Evolutionary conservation across 163 green algal genomes (phyloP).

Genomic region (Scenedesmus sp.): DNA sequence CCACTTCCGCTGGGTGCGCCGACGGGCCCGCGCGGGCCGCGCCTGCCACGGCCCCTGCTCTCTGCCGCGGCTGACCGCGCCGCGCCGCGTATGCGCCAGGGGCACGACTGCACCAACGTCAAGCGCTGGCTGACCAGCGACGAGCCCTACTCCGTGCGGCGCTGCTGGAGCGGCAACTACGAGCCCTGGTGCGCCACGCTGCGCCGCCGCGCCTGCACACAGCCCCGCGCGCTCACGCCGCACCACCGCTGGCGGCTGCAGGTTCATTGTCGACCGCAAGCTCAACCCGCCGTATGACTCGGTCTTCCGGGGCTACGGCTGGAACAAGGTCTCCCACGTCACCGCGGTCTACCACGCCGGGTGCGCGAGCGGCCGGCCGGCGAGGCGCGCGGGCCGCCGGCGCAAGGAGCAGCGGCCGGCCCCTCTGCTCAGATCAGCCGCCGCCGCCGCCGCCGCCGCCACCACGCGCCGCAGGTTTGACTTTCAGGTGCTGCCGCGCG

Average conservation of each 20-base stretch:
- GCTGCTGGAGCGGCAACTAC: conserved; percentile 14
- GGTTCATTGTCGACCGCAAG: conserved; percentile 34
- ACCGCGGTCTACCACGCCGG: conserved; percentile 8
- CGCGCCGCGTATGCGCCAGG: no score
- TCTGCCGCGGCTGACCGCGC: no score
- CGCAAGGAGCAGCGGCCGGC: no score
- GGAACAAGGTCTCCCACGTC: conserved; percentile 52
- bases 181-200: no score
- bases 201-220: no score
- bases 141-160: not conserved
- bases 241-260: no score
- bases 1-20: conserved; percentile 3
- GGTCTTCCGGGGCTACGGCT: conserved; percentile 50
- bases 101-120: conserved; percentile 17
- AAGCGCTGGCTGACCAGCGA: not conserved
- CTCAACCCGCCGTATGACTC: conserved; percentile 41
- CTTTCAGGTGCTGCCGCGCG: conserved; percentile 22
- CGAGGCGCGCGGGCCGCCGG: no score
- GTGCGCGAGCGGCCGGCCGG: not conserved
- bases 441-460: no score
- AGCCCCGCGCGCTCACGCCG: no score
- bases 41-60: no score
- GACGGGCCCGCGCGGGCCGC: no score
- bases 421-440: no score
- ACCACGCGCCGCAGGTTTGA: conserved; percentile 12